Percentiles rank a stretch among this genome's conserved stretches.
phyloP scores from a whole-genome alignment of 1,284 basidiomycete genomes.

The Lignosus rhinocerotis region DNA sequence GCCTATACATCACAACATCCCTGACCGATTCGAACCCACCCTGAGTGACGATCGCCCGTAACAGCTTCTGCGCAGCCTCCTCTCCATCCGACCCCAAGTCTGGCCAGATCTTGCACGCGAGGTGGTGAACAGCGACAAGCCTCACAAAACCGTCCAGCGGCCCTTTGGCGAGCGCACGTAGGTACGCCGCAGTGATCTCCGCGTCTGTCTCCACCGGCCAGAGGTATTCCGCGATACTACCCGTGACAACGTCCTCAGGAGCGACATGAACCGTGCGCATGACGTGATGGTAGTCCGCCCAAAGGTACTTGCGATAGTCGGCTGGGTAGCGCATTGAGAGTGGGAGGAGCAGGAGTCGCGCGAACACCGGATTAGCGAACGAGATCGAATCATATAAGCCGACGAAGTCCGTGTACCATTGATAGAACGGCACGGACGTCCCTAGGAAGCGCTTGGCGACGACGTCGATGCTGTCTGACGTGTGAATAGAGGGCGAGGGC shows the following conservation, averaged over 20 bases:
- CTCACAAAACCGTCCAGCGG: conserved; percentile 63
- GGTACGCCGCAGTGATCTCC: conserved; percentile 66
- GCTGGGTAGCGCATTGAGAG: conserved; percentile 73
- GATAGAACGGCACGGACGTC: conserved; percentile 79
- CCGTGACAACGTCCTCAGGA: conserved; percentile 47
- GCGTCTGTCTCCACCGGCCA: conserved; percentile 71
- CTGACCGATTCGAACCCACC: conserved; percentile 47
- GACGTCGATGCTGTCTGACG: conserved; percentile 48
- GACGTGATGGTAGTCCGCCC: conserved; percentile 74
- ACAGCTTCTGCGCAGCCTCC: conserved; percentile 48
- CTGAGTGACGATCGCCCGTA: conserved; percentile 53
- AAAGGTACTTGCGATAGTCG: conserved; percentile 87
- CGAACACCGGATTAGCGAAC: conserved; percentile 81
- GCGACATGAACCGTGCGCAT: conserved; percentile 57
- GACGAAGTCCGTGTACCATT: conserved; percentile 92
- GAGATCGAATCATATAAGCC: conserved; percentile 90
- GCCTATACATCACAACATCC: conserved; percentile 57
- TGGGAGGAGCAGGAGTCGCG: conserved; percentile 75
- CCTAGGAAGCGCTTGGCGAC: conserved; percentile 67
- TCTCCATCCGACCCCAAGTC: conserved; percentile 45
- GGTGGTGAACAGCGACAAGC: conserved; percentile 77
- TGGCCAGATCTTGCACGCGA: conserved; percentile 76
- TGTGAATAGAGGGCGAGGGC: conserved; percentile 12
- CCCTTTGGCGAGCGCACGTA: conserved; percentile 49
- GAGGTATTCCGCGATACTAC: conserved; percentile 60